These are phyloP conservation scores for Aristolochia contorta DNA, from an alignment of 164 flowering plant species.

Conservation along the genomic window DNA sequence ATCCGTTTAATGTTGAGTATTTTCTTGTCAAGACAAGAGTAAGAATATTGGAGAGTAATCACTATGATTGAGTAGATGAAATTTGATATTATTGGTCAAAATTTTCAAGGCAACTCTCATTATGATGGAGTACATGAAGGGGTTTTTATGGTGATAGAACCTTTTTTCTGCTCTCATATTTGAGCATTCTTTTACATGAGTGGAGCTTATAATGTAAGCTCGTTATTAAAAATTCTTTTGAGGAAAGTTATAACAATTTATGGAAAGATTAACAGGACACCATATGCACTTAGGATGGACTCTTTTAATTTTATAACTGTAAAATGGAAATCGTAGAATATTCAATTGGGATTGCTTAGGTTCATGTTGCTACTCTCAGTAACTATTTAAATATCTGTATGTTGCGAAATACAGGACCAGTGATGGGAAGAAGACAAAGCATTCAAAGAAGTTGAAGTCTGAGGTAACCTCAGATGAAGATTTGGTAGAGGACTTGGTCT, in stretches of 20 bases:
- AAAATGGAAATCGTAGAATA: no score
- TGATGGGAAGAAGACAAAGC: conserved; percentile 8
- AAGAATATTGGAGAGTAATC: no score
- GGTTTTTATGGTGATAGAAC: neutral
- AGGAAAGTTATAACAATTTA: no score
- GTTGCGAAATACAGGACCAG: conserved; percentile 8
- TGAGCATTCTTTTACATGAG: neutral
- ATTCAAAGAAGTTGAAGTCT: conserved; percentile 16
- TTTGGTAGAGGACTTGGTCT: conserved; percentile 51
- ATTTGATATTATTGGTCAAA: no score
- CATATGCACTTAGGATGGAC: no score
- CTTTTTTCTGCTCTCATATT: neutral
- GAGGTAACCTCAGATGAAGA: conserved; percentile 39
- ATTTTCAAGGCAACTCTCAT: no score
- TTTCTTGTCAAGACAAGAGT: no score
- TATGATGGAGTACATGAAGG: neutral
- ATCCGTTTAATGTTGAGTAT: neutral
- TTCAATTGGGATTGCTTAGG: no score
- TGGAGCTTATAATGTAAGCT: neutral
- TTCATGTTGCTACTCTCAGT: neutral
- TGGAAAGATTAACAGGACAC: no score
- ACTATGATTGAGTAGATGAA: no score
- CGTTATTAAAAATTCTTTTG: neutral
- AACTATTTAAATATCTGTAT: neutral
- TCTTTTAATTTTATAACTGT: no score